These are phyloP conservation scores for Podila minutissima DNA, from an alignment of 192 early-diverging fungal genomes.

Conservation along the genomic window DNA sequence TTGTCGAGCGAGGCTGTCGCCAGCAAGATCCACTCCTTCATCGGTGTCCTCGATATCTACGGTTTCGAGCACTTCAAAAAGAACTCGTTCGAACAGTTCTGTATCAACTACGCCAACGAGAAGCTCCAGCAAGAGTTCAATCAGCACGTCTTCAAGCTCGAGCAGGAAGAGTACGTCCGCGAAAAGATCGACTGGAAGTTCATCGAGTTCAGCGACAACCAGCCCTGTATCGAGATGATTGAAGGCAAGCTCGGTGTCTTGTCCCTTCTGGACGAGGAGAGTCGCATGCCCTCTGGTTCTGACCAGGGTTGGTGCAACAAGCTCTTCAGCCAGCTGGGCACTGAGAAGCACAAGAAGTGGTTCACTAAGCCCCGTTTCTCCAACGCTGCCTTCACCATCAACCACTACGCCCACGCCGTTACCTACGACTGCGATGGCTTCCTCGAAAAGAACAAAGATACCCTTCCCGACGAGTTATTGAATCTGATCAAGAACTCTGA, in stretches of 20 bases:
- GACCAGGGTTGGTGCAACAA: slow-evolving; percentile 90
- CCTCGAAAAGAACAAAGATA: slow-evolving; percentile 99
- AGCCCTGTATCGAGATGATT: slow-evolving; percentile 98
- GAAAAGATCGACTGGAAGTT: slow-evolving; percentile 98
- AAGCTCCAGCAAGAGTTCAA: slow-evolving; percentile 99
- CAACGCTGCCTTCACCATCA: slow-evolving; percentile 87
- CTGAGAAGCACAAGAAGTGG: slow-evolving; percentile 71
- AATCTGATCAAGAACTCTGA: slow-evolving; percentile 78
- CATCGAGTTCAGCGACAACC: slow-evolving; percentile 99
- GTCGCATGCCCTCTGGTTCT: slow-evolving; percentile 84
- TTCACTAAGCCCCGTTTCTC: slow-evolving; percentile 95
- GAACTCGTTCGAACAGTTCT: slow-evolving; percentile 99
- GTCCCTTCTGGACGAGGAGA: slow-evolving; percentile 92
- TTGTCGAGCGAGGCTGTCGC: slow-evolving; percentile 68
- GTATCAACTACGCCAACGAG: slow-evolving; percentile 97
- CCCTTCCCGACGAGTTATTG: slow-evolving; percentile 92
- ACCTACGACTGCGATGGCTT: slow-evolving; percentile 95
- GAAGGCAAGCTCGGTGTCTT: slow-evolving; percentile 95
- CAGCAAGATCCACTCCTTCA: slow-evolving; percentile 70
- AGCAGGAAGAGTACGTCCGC: slow-evolving; percentile 97
- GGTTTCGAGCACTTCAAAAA: slow-evolving; percentile 99
- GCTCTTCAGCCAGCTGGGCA: slow-evolving; percentile 86
- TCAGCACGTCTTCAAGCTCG: slow-evolving; percentile 97
- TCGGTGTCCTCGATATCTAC: slow-evolving; percentile 99
- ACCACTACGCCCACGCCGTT: slow-evolving; percentile 96